Conservation (phyloP, 176 grass and related monocot species). For the Alopecurus myosuroides region DNA sequence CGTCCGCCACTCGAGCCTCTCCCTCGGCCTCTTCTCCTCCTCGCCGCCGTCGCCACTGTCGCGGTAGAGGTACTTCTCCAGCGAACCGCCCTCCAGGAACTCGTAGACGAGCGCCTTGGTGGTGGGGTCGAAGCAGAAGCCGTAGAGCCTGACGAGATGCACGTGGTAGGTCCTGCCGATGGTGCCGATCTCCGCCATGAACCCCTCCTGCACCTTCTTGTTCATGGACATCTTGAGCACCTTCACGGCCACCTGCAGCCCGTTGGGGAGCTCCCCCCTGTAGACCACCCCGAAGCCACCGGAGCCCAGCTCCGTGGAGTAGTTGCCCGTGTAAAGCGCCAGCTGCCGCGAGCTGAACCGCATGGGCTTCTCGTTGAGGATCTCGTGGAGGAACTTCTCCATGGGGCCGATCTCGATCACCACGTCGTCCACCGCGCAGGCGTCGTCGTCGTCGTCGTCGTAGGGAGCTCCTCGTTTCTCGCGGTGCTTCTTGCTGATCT, state of each 20-base stretch:
- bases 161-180: slow-evolving; percentile 74
- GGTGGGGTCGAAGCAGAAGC: slow-evolving; percentile 63
- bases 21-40: neutral
- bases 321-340: slow-evolving; percentile 31
- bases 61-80: slow-evolving; percentile 60
- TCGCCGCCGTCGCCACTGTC: neutral
- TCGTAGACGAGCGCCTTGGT: slow-evolving; percentile 70
- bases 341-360: slow-evolving; percentile 51
- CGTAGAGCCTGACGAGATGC: slow-evolving; percentile 72
- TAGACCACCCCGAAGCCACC: slow-evolving; percentile 72
- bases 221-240: slow-evolving; percentile 49
- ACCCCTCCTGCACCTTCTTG: slow-evolving; percentile 48
- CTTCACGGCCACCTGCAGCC: slow-evolving; percentile 51
- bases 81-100: slow-evolving; percentile 65
- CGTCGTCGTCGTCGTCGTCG: neutral
- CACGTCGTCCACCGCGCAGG: neutral
- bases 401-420: slow-evolving; percentile 48
- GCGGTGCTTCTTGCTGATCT: neutral
- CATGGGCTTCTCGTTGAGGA: slow-evolving; percentile 55
- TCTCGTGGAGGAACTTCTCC: slow-evolving; percentile 50
- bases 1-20: slow-evolving; percentile 34
- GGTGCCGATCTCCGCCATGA: slow-evolving; percentile 77
- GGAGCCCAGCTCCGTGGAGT: slow-evolving; percentile 36
- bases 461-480: neutral
- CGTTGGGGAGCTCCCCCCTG: slow-evolving; percentile 50